Evolutionary conservation across 164 flowering plant species (phyloP).

Genomic region (Tinospora cordifolia): DNA sequence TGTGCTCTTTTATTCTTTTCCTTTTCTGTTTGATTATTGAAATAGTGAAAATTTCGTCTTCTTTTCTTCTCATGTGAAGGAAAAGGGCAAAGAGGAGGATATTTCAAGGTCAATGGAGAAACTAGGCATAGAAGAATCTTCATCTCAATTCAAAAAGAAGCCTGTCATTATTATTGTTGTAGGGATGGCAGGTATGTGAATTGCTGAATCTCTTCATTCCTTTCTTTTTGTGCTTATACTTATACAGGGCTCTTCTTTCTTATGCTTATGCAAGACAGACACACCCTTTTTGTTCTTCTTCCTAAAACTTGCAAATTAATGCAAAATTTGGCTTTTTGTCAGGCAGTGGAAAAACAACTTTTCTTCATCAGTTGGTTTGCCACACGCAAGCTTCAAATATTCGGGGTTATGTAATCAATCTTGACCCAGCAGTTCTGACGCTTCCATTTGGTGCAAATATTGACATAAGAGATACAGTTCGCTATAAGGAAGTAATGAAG

Average conservation of each 20-base stretch:
- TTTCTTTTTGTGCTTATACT: background rate
- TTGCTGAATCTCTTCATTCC: background rate
- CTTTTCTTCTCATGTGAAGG: constrained; percentile 18
- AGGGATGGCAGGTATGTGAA: constrained; percentile 79
- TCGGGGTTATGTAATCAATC: constrained; percentile 78
- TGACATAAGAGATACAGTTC: constrained; percentile 87
- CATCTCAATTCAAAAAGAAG: constrained; percentile 53
- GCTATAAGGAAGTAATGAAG: constrained; percentile 95
- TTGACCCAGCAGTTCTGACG: constrained; percentile 86
- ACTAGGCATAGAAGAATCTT: constrained; percentile 41
- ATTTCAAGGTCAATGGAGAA: constrained; percentile 54
- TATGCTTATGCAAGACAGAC: background rate
- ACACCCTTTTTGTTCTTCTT: background rate
- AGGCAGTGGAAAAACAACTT: constrained; percentile 97
- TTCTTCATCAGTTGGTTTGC: constrained; percentile 69
- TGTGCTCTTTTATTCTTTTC: background rate
- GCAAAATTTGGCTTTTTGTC: constrained; percentile 6
- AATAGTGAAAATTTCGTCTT: background rate
- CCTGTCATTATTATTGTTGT: constrained; percentile 81
- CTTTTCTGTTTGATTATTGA: background rate
- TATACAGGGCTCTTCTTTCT: too few species aligned
- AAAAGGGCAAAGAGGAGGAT: constrained; percentile 35
- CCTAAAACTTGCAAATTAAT: background rate
- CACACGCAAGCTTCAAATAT: constrained; percentile 63
- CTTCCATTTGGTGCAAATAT: constrained; percentile 90